phyloP scores from a whole-genome alignment of 371 early-diverging fungal genomes.

The Saksenaea oblongispora region DNA sequence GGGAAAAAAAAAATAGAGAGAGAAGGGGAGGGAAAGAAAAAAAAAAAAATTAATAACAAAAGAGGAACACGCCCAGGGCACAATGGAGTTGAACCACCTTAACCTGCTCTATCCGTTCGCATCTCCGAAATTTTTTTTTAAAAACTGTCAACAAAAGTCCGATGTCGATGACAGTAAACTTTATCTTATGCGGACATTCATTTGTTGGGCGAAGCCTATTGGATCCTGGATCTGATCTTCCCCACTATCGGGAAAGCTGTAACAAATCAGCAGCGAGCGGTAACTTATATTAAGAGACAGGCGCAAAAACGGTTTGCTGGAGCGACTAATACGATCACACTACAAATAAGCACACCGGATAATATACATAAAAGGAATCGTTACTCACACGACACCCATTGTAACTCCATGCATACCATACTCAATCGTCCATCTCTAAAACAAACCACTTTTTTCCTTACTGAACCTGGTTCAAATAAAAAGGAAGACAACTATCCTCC shows the following conservation, averaged over 20 bases:
- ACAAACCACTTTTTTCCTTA: too few species aligned
- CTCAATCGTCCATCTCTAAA: too few species aligned
- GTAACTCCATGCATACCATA: too few species aligned
- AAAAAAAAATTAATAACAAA: background rate
- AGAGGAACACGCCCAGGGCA: background rate
- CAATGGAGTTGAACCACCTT: background rate
- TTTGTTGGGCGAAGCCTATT: background rate
- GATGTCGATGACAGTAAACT: background rate
- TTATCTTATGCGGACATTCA: background rate
- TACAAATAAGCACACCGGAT: too few species aligned
- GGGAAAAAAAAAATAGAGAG: background rate
- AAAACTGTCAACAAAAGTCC: background rate
- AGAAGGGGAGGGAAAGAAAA: background rate
- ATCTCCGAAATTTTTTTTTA: slow-evolving; percentile 2
- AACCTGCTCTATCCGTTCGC: background rate
- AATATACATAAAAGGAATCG: too few species aligned
- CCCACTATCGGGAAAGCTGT: background rate
- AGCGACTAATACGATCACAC: too few species aligned
- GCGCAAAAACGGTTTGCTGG: too few species aligned
- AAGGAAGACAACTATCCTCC: too few species aligned
- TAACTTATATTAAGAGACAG: too few species aligned
- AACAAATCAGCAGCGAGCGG: too few species aligned
- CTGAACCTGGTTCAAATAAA: too few species aligned
- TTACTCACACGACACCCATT: too few species aligned
- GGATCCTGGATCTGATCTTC: background rate